Evolutionary conservation across 768 basidiomycete genomes (phyloP), one percentile per base, ranked within the genome.

Genomic region (Tylopilus sp.): DNA sequence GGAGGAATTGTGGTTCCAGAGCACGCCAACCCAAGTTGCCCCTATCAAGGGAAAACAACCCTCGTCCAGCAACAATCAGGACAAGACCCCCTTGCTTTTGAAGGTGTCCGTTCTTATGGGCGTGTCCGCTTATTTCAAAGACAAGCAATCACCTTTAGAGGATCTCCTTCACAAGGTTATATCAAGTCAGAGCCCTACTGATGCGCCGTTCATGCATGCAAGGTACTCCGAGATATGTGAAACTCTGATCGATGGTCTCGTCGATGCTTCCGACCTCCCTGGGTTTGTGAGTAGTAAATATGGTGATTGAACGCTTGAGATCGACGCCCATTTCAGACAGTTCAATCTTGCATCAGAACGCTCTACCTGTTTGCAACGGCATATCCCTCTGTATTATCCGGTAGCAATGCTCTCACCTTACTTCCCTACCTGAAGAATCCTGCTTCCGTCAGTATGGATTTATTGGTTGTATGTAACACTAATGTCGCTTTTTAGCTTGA

Each of bases 351-450:
- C 65, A 79, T 97, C 56, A 78, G 88, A 58, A 92, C 92, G 0
- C 85, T 97, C 22, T 83, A 91, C 64, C 69, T 95, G 1, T 84
- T 98, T 59, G 80, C 85, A 6, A 81, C 84, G 3, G 90, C 93
- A 0, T 85, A 93, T 67, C 91, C 95, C 0, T 78, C 83, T 4
- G 78, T 95, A 25, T 76, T 99, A n/a, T 88, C 91, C 22, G 84
- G 85, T 4, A 74, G 80, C 1, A 88, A 91, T 54, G 97, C 94
- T 0, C 85, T 85, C 2, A 89, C 88, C 0, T 75, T 99, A 4
- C 74, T 98, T 3, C 93, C 94, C 0, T 98, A 98, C 65, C 75
- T 99, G 44, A 93, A 92, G 67, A 88, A 85, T 56, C 82, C 88
- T 0, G 78, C 79, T 5, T 83, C 85, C 15, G 92, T 95, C 65